Conservation (phyloP, 2,329 filamentous ascomycete species). For the Aureobasidium melanogenum region DNA sequence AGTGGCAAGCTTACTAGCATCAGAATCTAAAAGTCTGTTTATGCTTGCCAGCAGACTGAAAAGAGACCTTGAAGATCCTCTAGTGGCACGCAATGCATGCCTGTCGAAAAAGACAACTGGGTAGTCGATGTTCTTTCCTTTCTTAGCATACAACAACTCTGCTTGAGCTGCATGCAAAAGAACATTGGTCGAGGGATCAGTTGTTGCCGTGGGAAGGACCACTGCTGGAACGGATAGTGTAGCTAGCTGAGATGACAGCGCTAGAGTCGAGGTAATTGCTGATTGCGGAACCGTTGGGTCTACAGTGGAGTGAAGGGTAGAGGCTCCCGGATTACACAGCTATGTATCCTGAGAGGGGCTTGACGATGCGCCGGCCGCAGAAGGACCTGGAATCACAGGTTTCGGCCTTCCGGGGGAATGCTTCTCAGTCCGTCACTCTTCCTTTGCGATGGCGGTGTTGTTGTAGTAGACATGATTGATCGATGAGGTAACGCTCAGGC, state of each 20-base stretch:
- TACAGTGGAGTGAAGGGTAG: neutral
- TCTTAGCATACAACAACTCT: neutral
- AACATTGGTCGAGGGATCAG: too few relatives aligned
- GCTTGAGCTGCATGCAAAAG: neutral
- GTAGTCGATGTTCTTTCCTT: neutral
- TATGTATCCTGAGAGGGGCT: neutral
- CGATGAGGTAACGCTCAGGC: neutral
- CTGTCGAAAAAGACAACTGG: neutral
- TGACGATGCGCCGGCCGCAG: neutral
- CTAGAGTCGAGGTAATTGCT: neutral
- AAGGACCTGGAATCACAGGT: neutral
- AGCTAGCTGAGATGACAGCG: neutral
- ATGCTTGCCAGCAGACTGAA: neutral
- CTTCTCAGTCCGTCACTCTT: neutral
- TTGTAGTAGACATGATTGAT: neutral
- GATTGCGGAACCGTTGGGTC: neutral
- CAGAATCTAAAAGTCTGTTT: neutral
- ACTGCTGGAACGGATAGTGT: neutral
- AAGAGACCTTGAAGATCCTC: fast-evolving
- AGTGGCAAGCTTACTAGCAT: neutral
- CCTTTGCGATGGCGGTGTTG: neutral
- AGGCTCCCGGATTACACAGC: neutral
- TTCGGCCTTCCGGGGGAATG: neutral
- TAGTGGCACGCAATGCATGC: neutral
- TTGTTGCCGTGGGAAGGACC: neutral